These are phyloP conservation scores for Penicillium sp. DNA, from an alignment of 2,329 filamentous ascomycete genomes.

Conservation along the genomic window DNA sequence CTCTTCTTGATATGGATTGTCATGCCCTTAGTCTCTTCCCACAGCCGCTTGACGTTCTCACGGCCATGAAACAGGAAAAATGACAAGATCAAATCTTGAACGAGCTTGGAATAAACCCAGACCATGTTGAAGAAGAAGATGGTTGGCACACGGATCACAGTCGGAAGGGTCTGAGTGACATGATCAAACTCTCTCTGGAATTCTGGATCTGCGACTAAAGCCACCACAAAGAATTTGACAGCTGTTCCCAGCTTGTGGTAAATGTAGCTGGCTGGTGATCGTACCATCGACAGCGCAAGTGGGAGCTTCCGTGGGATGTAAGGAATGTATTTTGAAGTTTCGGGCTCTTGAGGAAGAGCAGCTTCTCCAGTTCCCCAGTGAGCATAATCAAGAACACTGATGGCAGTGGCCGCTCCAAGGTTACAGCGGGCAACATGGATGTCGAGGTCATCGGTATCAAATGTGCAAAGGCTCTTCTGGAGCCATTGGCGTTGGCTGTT, in stretches of 20 bases:
- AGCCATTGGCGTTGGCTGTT: constrained; percentile 47
- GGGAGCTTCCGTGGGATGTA: constrained; percentile 29
- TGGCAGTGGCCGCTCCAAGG: constrained; percentile 44
- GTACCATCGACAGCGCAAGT: constrained; percentile 25
- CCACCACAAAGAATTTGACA: constrained; percentile 52
- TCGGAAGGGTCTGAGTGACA: constrained; percentile 39
- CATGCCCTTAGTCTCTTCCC: constrained; percentile 51
- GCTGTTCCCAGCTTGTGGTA: constrained; percentile 47
- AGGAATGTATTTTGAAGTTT: constrained; percentile 31
- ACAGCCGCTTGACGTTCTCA: constrained; percentile 48
- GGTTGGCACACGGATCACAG: constrained; percentile 37
- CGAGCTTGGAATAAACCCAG: constrained; percentile 49
- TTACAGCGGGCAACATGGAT: constrained; percentile 52
- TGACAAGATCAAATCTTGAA: constrained; percentile 47
- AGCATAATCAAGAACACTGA: constrained; percentile 34
- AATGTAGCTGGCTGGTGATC: constrained; percentile 38
- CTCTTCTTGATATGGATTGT: constrained; percentile 49
- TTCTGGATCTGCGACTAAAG: constrained; percentile 53
- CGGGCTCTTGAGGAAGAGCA: constrained; percentile 23
- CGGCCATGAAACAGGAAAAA: constrained; percentile 53
- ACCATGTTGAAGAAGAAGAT: constrained; percentile 47
- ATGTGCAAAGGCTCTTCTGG: constrained; percentile 39
- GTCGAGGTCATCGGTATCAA: constrained; percentile 38
- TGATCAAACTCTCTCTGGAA: constrained; percentile 53
- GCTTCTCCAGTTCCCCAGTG: constrained; percentile 30